Conservation (phyloP, 163 green algal genomes). For the Chloromonas sp. region DNA sequence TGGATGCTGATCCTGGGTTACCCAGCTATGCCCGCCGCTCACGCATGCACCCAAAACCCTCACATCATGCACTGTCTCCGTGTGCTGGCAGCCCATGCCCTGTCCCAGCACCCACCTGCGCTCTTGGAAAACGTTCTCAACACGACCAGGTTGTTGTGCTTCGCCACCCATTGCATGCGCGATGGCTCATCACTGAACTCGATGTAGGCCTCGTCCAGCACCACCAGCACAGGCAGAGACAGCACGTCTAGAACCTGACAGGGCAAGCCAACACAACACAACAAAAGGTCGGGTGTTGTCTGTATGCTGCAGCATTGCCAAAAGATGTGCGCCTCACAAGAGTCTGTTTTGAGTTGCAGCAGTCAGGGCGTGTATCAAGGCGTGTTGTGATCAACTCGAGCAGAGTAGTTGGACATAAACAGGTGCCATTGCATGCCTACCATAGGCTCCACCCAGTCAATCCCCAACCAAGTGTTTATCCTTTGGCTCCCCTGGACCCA, state of each 20-base stretch:
- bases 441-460: too few relatives aligned
- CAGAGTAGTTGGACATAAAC: too few relatives aligned
- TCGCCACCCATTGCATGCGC: slow-evolving; percentile 73
- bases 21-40: too few relatives aligned
- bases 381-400: too few relatives aligned
- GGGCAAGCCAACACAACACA: not conserved
- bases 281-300: not conserved
- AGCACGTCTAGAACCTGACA: slow-evolving; percentile 53
- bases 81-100: too few relatives aligned
- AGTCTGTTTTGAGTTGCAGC: not conserved
- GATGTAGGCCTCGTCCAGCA: slow-evolving; percentile 98
- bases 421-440: too few relatives aligned
- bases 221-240: slow-evolving; percentile 82
- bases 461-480: too few relatives aligned
- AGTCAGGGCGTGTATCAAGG: not conserved
- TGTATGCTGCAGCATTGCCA: not conserved
- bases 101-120: slow-evolving; percentile 46
- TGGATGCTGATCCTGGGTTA: too few relatives aligned
- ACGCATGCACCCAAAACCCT: too few relatives aligned
- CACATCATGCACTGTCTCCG: too few relatives aligned
- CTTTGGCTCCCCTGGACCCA: too few relatives aligned
- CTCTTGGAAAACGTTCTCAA: slow-evolving; percentile 97
- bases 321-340: not conserved
- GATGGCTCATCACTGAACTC: slow-evolving; percentile 82
- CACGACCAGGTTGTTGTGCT: slow-evolving; percentile 89